These are phyloP conservation scores for Aulographum hederae DNA, from an alignment of 2,329 filamentous ascomycete genomes.

Conservation along the genomic window DNA sequence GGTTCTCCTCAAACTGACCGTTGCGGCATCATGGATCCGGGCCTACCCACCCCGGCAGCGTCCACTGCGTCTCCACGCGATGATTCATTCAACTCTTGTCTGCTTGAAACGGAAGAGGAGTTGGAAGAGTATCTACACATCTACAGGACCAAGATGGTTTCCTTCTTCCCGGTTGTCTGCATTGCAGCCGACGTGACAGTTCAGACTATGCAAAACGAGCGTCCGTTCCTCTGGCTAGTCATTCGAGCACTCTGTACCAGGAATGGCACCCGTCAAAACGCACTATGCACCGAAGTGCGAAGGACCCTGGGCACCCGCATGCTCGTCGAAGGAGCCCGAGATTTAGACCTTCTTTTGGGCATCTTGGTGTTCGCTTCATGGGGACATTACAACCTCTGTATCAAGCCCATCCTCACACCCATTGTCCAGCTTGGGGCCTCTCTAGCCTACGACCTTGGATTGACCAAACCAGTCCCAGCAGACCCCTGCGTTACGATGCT, in stretches of 20 bases:
- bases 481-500: conserved; percentile 1
- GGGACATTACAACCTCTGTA: conserved; percentile 4
- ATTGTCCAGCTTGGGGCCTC: conserved; percentile 9
- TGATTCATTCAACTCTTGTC: too few species aligned
- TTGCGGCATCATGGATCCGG: too few species aligned
- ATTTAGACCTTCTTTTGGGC: conserved; percentile 9
- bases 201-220: conserved; percentile 5
- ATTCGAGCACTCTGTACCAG: conserved; percentile 9
- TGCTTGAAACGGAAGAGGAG: conserved; percentile 1
- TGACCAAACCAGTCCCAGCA: conserved; percentile 1
- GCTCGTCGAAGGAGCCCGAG: conserved; percentile 10
- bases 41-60: too few species aligned
- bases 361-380: conserved; percentile 9
- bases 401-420: conserved; percentile 2
- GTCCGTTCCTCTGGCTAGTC: conserved; percentile 8
- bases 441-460: conserved; percentile 3
- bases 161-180: conserved; percentile 7
- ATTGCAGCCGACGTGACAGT: conserved; percentile 4
- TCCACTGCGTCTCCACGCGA: too few species aligned
- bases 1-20: too few species aligned
- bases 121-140: conserved; percentile 5
- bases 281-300: conserved; percentile 8
- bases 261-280: conserved; percentile 6
- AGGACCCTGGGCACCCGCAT: conserved; percentile 8
- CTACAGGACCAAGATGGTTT: conserved; percentile 6